A percentile compares a stretch with the other conserved stretches of the same genome.
Evolutionary conservation across 352 stramenopile genomes (phyloP).

Genomic region (Hyaloperonospora brassicae): DNA sequence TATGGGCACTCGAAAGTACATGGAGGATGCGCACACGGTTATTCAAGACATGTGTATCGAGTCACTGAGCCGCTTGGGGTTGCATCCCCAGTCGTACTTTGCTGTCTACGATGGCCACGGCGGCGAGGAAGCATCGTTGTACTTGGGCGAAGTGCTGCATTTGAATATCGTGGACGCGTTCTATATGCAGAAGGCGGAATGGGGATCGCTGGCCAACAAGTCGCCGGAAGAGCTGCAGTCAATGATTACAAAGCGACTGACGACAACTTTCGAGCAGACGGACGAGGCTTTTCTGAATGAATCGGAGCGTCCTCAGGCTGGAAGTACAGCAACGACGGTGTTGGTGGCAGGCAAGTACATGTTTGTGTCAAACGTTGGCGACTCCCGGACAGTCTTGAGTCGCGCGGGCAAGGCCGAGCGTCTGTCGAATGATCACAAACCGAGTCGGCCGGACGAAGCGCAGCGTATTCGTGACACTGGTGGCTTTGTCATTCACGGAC

Average conservation of each 20-base stretch:
- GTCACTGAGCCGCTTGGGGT: conserved; percentile 35
- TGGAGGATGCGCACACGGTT: conserved; percentile 94
- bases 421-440: conserved; percentile 96
- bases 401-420: conserved; percentile 79
- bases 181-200: conserved; percentile 40
- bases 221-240: conserved; percentile 39
- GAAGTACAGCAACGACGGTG: conserved; percentile 92
- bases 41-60: conserved; percentile 86
- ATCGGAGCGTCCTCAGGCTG: conserved; percentile 65
- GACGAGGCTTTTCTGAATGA: conserved; percentile 65
- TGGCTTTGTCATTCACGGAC: conserved; percentile 81
- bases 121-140: conserved; percentile 89
- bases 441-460: conserved; percentile 87
- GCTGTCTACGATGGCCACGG: conserved; percentile 96
- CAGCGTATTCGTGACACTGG: conserved; percentile 92
- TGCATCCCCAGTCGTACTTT: conserved; percentile 90
- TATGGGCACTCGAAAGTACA: conserved; percentile 90
- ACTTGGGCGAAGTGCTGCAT: conserved; percentile 72
- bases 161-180: conserved; percentile 60
- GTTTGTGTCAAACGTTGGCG: conserved; percentile 94
- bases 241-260: conserved; percentile 45
- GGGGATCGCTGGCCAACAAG: conserved; percentile 24
- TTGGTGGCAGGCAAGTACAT: conserved; percentile 88
- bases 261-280: conserved; percentile 52
- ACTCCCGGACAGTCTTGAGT: conserved; percentile 92